These are phyloP conservation scores for Lecanicillium sp. DNA, from an alignment of 2,329 filamentous ascomycete genomes.

Conservation along the genomic window DNA sequence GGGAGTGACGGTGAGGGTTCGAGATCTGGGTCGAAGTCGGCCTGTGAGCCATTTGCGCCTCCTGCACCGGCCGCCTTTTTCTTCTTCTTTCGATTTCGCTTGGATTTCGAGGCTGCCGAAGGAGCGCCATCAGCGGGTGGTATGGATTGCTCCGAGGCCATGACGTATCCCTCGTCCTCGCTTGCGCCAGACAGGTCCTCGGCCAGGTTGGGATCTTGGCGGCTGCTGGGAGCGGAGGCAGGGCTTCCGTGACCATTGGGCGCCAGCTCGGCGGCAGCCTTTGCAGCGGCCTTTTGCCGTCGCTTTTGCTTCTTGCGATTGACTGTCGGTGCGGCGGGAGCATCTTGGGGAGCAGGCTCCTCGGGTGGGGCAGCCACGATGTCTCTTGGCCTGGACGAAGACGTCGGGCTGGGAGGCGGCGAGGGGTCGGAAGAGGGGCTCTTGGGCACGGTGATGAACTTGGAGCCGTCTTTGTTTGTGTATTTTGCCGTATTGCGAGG, in stretches of 20 bases:
- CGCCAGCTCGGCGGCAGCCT: slow-evolving; percentile 39
- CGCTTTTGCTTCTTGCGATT: slow-evolving; percentile 96
- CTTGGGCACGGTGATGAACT: slow-evolving; percentile 59
- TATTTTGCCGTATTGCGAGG: slow-evolving; percentile 51
- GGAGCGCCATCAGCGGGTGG: slow-evolving; percentile 21
- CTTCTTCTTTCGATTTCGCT: slow-evolving; percentile 64
- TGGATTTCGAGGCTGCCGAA: slow-evolving; percentile 31
- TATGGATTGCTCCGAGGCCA: slow-evolving; percentile 29
- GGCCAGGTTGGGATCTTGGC: neutral
- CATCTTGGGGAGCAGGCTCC: slow-evolving; percentile 11
- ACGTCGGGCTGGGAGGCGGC: slow-evolving; percentile 42
- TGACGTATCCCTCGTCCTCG: slow-evolving; percentile 43
- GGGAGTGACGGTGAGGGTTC: slow-evolving; percentile 11
- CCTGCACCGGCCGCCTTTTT: slow-evolving; percentile 35
- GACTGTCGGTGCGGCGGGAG: slow-evolving; percentile 40
- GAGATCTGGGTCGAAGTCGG: slow-evolving; percentile 2
- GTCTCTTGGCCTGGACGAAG: slow-evolving; percentile 25
- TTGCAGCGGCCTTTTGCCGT: slow-evolving; percentile 73
- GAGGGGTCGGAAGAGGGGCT: slow-evolving; percentile 41
- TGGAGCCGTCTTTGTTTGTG: slow-evolving; percentile 60
- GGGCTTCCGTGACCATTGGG: slow-evolving; percentile 4
- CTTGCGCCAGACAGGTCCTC: slow-evolving; percentile 31
- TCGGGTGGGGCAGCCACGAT: slow-evolving; percentile 15
- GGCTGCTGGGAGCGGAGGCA: neutral
- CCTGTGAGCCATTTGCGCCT: slow-evolving; percentile 10